Base-by-base conservation (phyloP, 352 stramenopile species). In the Globisporangium iwayamae region DNA sequence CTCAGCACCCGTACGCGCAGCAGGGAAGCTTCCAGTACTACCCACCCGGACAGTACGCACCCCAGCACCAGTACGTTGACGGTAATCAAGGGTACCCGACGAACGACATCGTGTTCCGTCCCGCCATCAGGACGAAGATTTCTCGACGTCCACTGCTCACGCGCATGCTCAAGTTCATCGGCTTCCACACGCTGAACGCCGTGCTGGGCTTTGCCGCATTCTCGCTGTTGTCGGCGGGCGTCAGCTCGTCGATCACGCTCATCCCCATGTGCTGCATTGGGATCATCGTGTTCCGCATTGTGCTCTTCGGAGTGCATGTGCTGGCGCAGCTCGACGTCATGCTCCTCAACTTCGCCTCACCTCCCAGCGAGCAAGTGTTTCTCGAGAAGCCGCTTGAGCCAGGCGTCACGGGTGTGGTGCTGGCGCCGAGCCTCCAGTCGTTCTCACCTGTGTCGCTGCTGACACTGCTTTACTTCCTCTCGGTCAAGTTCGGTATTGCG, bases 401-500 rank as follows among this genome's bases (percentile, higher is more conserved):
- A 7, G 47, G 47, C 18, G 28, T 57, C 4, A 34, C 32, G 22
- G 58, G 58, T 8, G 22, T 57, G 16, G 50, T 65, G 48, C 71
- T 91, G 28, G 69, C 79, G 18, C 75, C 80, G 8, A 74, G 63
- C 18, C 66, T 91, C 16, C 55, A 71, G 41, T 62, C 65, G 63
- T 86, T 90, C 67, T 91, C 80, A 25, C 81, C 79, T 57, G 46
- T 87, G 38, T 86, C 80, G 30, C 70, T 91, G 45, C 79, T 86
- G 70, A 79, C 75, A 70, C 74, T 89, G 61, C 71, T 90, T 47
- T 91, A 91, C 63, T 90, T 87, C 57, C 61, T 79, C 56, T 67
- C 74, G 8, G 62, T 88, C 62, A 91, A 91, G 64, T 74, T 83
- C 34, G 59, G 68, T 53, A 63, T 91, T 30, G 74, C 73, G 18